Conservation (phyloP, 2,329 filamentous ascomycete species). For the Botrytis paeoniae region DNA sequence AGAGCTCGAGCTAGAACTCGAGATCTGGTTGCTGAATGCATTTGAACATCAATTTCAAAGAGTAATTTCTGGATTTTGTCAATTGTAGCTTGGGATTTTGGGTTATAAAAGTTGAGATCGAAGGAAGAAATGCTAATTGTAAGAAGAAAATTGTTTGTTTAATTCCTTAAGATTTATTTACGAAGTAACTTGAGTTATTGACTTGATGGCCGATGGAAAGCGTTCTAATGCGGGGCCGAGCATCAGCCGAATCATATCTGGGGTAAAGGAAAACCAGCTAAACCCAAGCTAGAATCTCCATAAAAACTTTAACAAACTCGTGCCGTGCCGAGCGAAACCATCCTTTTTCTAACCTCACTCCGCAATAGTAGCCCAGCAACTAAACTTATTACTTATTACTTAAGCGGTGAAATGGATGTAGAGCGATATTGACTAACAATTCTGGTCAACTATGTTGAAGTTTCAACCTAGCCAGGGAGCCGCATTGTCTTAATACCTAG, state of each 20-base stretch:
- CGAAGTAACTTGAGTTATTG: neutral
- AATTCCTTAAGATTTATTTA: neutral
- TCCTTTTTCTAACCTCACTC: neutral
- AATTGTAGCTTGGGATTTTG: neutral
- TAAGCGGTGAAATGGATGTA: neutral
- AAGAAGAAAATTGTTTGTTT: neutral
- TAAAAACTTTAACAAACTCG: neutral
- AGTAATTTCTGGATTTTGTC: neutral
- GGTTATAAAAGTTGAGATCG: neutral
- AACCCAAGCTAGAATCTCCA: neutral
- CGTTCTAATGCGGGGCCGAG: neutral
- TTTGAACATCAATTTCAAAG: conserved; percentile 22
- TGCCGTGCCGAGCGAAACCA: neutral
- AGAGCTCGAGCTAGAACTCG: conserved; percentile 34
- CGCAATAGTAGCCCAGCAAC: neutral
- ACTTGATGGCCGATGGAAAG: neutral
- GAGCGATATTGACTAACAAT: neutral
- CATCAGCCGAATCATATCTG: neutral
- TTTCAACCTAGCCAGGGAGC: neutral
- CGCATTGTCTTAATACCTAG: conserved; percentile 35
- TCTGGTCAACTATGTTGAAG: neutral
- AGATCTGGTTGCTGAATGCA: conserved; percentile 33
- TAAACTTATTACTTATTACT: neutral
- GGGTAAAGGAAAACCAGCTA: neutral
- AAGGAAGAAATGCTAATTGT: neutral